Evolutionary conservation across 352 stramenopile species (phyloP), one percentile per base, ranked within the genome.

Genomic region (Phytopythium kandeliae): DNA sequence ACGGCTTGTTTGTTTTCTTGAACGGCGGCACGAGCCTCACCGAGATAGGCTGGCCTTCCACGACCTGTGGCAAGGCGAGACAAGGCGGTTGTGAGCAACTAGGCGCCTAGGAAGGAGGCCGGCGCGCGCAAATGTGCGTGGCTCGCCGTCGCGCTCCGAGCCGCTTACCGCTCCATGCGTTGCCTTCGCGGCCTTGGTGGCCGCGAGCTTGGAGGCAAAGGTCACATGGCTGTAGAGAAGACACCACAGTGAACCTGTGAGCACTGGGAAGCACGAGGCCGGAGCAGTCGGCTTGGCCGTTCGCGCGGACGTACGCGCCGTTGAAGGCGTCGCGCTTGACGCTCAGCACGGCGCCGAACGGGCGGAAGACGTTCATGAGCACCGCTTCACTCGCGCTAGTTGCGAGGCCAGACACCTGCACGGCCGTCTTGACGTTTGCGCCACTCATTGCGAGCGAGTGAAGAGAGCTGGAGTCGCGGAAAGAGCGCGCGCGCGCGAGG

Each of bases 321-420:
- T 81, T 78, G 19, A 48, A 62, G 16, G 48, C 60, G 46, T 86
- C 72, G 33, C 75, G 52, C 25, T 60, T 54, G 48, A 86, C 57
- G 51, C 79, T 77, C 52, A 76, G 37, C 38, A 91, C 72, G 36
- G 66, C 62, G 11, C 79, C 79, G 45, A 84, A 85, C 1, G 67
- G 62, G 31, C 71, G 63, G 51, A 81, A 83, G 60, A 87, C 74
- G 22, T 77, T 85, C 41, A 63, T 67, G 41, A 91, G 63, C 54
- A 68, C 52, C 13, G 41, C 42, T 25, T 85, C 62, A 5, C 55
- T 67, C 22, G 78, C 55, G n/a, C 38, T 57, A 3, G 52, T 59
- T 28, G 60, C 59, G 15, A 88, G 62, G n/a, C 74, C 74, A 31
- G 76, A 74, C 48, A 90, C 31, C 51, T 69, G 68, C 37, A 89